Conservation (phyloP, 2,329 filamentous ascomycete species). For the Colletotrichum costaricense region DNA sequence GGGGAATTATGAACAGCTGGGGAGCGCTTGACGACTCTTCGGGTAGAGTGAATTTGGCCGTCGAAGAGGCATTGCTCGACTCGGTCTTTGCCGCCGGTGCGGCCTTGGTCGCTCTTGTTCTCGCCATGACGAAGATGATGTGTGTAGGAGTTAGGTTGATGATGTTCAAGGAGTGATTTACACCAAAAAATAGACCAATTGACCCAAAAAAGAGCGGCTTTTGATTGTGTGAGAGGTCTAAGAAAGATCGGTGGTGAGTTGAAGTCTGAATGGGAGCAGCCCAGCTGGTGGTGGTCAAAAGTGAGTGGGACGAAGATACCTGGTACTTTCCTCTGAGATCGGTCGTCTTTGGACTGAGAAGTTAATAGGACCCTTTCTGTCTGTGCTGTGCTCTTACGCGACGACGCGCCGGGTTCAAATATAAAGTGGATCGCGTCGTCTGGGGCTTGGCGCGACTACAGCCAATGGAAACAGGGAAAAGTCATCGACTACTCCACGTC, state of each 20-base stretch:
- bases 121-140: constrained; percentile 53
- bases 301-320: background rate
- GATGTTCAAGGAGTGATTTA: background rate
- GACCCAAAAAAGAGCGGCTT: background rate
- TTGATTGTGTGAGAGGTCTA: background rate
- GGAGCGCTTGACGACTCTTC: constrained; percentile 56
- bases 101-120: constrained; percentile 58
- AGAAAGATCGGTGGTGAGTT: background rate
- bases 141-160: background rate
- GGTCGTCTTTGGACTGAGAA: background rate
- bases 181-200: background rate
- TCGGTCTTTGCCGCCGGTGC: constrained; percentile 46
- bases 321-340: background rate
- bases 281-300: background rate
- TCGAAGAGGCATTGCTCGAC: constrained; percentile 40
- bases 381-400: constrained; percentile 12
- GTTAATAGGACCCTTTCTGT: background rate
- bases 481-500: constrained; percentile 15
- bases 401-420: constrained; percentile 29
- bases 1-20: constrained; percentile 71
- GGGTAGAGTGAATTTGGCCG: constrained; percentile 53
- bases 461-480: constrained; percentile 7
- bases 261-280: background rate
- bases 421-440: constrained; percentile 20
- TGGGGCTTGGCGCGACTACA: constrained; percentile 14